These are phyloP conservation scores for Auricularia sp. DNA, from an alignment of 768 basidiomycete genomes.

Conservation along the genomic window DNA sequence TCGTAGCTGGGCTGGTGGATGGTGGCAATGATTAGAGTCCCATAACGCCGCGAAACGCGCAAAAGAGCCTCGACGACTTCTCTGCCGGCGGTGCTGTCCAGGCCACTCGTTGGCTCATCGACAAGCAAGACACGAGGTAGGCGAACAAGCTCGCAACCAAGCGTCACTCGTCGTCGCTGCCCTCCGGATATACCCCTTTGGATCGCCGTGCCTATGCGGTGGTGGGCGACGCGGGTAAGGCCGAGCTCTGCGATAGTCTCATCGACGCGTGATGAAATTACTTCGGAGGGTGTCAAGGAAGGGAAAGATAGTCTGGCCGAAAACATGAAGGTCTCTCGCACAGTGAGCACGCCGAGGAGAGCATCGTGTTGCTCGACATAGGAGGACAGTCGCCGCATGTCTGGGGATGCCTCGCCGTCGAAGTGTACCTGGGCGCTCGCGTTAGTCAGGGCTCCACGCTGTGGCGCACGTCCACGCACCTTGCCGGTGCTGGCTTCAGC, in stretches of 20 bases:
- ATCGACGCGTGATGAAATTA: constrained; percentile 32
- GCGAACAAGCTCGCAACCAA: constrained; percentile 51
- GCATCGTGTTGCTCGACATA: constrained; percentile 57
- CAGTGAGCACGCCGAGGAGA: constrained; percentile 46
- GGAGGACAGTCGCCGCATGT: constrained; percentile 32
- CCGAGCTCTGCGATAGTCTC: constrained; percentile 37
- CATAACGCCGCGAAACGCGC: constrained; percentile 33
- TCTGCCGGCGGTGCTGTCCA: constrained; percentile 38
- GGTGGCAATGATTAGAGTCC: constrained; percentile 49
- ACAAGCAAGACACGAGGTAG: constrained; percentile 50
- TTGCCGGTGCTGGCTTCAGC: constrained; percentile 8
- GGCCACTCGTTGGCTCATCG: constrained; percentile 51
- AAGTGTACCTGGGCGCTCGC: constrained; percentile 9
- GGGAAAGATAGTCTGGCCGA: constrained; percentile 36
- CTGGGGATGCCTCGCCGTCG: constrained; percentile 10
- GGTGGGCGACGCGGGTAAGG: constrained; percentile 35
- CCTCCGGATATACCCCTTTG: constrained; percentile 54
- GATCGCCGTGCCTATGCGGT: constrained; percentile 47
- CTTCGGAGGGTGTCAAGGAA: constrained; percentile 13
- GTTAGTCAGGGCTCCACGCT: constrained; percentile 2
- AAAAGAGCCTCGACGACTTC: constrained; percentile 35
- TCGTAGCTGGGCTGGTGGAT: constrained; percentile 61
- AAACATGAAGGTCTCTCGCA: constrained; percentile 43
- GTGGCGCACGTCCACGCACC: constrained; percentile 2
- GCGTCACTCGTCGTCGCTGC: constrained; percentile 52